These are phyloP conservation scores for Alternaria infectoria DNA, from an alignment of 2,329 filamentous ascomycete species.

Conservation along the genomic window DNA sequence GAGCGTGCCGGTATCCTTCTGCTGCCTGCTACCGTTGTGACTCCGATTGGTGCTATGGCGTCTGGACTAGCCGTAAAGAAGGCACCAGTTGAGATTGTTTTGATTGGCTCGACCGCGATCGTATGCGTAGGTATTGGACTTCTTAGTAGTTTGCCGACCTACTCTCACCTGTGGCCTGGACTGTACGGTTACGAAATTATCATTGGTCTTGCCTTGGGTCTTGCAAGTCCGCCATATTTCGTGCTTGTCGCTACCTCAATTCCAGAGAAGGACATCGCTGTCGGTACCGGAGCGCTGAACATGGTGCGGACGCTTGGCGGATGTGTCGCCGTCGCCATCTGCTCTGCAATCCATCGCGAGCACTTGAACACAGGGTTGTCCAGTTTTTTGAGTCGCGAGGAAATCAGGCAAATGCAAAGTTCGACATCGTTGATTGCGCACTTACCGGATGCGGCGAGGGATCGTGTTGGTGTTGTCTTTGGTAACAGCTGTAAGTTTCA, in stretches of 20 bases:
- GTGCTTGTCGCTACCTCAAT: slow-evolving; percentile 32
- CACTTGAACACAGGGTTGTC: slow-evolving; percentile 21
- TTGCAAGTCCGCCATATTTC: slow-evolving; percentile 36
- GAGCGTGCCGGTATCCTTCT: slow-evolving; percentile 40
- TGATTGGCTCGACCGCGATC: slow-evolving; percentile 26
- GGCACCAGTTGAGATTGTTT: slow-evolving; percentile 26
- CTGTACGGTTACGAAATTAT: slow-evolving; percentile 41
- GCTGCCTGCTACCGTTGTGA: slow-evolving; percentile 33
- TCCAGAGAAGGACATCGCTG: slow-evolving; percentile 32
- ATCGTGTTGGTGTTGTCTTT: slow-evolving; percentile 31
- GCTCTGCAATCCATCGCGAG: slow-evolving; percentile 37
- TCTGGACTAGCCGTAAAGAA: slow-evolving; percentile 27
- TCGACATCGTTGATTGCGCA: slow-evolving; percentile 21
- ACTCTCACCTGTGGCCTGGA: slow-evolving; percentile 21
- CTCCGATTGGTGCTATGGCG: slow-evolving; percentile 37
- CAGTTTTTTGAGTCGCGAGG: slow-evolving; percentile 25
- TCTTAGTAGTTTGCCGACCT: slow-evolving; percentile 33
- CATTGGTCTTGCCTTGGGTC: slow-evolving; percentile 34
- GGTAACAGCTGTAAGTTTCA: slow-evolving; percentile 26
- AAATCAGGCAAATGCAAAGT: slow-evolving; percentile 27
- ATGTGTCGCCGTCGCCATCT: slow-evolving; percentile 40
- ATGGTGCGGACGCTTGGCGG: slow-evolving; percentile 43
- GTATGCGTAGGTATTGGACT: slow-evolving; percentile 35
- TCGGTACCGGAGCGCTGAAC: slow-evolving; percentile 40
- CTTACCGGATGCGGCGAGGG: slow-evolving; percentile 22